Evolutionary conservation across 495 filamentous ascomycete species (phyloP).

Genomic region (Viridothelium virens): DNA sequence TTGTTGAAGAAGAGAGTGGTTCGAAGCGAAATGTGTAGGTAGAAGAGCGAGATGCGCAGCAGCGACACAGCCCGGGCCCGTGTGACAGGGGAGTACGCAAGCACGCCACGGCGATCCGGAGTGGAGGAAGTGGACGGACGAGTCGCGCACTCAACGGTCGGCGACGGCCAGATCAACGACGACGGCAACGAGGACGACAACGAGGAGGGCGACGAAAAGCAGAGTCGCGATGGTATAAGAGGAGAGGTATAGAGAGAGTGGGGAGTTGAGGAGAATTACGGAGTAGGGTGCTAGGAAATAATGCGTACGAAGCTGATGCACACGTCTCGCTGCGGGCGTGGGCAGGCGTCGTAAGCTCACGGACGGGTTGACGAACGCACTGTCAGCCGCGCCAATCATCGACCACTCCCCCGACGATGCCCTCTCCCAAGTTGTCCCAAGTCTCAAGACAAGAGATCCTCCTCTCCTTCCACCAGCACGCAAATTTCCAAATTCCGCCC

Average conservation of each 20-base stretch:
- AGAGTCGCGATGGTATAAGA: not conserved
- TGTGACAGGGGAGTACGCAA: slow-evolving; percentile 11
- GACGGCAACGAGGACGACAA: not conserved
- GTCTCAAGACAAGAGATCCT: not conserved
- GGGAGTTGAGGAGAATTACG: not conserved
- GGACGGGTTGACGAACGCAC: not conserved
- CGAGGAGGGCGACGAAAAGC: not conserved
- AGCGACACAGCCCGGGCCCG: slow-evolving; percentile 10
- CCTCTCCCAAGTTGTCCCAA: not conserved
- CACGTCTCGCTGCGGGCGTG: slow-evolving; percentile 6
- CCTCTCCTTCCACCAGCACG: not conserved
- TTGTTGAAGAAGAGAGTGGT: not conserved
- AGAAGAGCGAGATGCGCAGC: slow-evolving; percentile 7
- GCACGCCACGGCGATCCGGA: not conserved
- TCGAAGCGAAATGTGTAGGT: not conserved
- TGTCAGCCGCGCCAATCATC: not conserved
- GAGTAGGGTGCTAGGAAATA: not conserved
- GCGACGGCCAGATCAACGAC: not conserved
- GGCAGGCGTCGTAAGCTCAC: slow-evolving; percentile 7
- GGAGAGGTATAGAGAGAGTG: not conserved
- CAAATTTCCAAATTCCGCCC: not conserved
- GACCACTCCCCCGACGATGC: not conserved
- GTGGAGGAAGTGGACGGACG: not conserved
- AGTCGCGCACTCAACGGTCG: not conserved
- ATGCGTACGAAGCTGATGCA: slow-evolving; percentile 11